Conservation (phyloP, 2,329 filamentous ascomycete genomes). For the Drechslerella coelobrocha region DNA sequence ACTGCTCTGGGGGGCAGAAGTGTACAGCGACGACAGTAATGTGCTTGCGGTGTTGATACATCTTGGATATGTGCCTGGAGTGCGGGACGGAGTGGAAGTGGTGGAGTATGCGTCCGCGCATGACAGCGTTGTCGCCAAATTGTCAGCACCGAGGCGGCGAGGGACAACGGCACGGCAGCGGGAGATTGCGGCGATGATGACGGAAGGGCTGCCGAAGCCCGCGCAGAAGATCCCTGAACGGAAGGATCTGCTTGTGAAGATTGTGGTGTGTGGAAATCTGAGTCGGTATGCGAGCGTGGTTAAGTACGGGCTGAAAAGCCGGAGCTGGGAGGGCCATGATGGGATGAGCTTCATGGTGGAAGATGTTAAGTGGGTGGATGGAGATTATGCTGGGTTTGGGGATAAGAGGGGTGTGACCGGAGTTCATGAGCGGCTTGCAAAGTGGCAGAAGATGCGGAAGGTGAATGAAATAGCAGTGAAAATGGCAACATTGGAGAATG, state of each 20-base stretch:
- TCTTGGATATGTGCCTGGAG: conserved; percentile 86
- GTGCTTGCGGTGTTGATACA: conserved; percentile 92
- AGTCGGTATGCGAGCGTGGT: conserved; percentile 77
- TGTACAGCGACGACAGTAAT: conserved; percentile 96
- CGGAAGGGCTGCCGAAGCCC: conserved; percentile 63
- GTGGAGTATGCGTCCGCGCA: conserved; percentile 51
- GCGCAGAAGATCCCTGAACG: conserved; percentile 71
- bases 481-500: background rate
- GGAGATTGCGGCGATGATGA: conserved; percentile 57
- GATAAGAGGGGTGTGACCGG: conserved; percentile 35
- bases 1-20: conserved; percentile 88
- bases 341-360: conserved; percentile 88
- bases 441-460: conserved; percentile 43
- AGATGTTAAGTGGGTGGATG: conserved; percentile 83
- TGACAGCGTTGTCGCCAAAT: conserved; percentile 35
- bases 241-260: conserved; percentile 83
- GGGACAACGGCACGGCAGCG: conserved; percentile 52
- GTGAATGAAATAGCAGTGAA: conserved; percentile 21
- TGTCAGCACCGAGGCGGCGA: conserved; percentile 27
- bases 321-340: conserved; percentile 80
- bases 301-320: conserved; percentile 80
- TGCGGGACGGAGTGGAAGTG: conserved; percentile 61
- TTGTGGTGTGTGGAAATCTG: conserved; percentile 81
- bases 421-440: conserved; percentile 36
- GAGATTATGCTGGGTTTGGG: conserved; percentile 63